Evolutionary conservation across 164 flowering plant species (phyloP), one percentile per base, ranked within the genome.

Genomic region (Euptelea pleiosperma): DNA sequence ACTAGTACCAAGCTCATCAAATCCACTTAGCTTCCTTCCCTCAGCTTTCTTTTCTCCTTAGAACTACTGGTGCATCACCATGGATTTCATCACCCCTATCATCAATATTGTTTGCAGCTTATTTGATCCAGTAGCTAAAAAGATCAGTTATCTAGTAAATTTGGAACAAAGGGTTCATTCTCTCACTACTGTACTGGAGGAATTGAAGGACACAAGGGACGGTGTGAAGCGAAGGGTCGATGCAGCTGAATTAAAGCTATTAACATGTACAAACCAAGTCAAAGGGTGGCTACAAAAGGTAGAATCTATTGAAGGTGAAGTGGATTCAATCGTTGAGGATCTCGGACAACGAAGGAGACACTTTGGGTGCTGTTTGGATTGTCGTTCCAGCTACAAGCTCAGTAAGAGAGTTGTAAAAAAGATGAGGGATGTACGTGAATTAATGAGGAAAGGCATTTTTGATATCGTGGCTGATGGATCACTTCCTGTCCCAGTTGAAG

Each of bases 321-420:
- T 46, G 22, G 26, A 22, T 3, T 25, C 21, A 7, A 24, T 36
- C 19, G 9, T 56, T 6, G 45, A 55, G 34, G 11, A 28, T 9
- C 7, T 45, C 21, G 28, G 28, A 8, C 24, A 45, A 45, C 19
- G 28, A 22, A 45, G 49, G 19, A 36, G 29, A 21, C 53, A 62
- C 21, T 14, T 33, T 33, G n/a, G 49, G 41, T 52, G 35, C 10
- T 34, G 11, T 36, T 54, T 19, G 24, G 44, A 65, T 28, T 62
- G 26, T 31, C 0, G 26, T 15, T 61, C 68, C 0, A 37, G 42
- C 33, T 73, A 69, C 51, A 62, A 49, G 25, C 6, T 65, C 8
- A 71, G 71, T 11, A 63, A 57, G 47, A 55, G 5, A 48, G 58
- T 52, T 0, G 40, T 12, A 1, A 4, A 30, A 49, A 51, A 15